Evolutionary conservation across 2,329 filamentous ascomycete species (phyloP).

Genomic region (Pyrenochaeta sp.): DNA sequence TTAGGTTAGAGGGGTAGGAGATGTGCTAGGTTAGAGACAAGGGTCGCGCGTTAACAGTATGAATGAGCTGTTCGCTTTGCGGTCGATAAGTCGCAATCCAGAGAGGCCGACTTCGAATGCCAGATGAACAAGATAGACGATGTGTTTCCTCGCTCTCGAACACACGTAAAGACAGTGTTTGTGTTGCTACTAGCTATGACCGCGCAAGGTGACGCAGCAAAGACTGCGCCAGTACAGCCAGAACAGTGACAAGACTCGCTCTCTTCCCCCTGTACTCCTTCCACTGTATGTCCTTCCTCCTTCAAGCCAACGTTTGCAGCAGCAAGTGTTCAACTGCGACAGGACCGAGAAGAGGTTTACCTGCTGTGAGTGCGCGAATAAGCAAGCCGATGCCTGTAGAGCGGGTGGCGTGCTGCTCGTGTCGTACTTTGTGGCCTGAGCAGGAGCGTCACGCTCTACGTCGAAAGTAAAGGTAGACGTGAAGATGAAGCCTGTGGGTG

Average conservation of each 20-base stretch:
- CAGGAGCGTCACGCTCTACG: not conserved
- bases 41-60: constrained; percentile 29
- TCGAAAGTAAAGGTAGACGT: not conserved
- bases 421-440: not conserved
- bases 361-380: constrained; percentile 9
- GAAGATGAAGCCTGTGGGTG: constrained; percentile 6
- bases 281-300: constrained; percentile 41
- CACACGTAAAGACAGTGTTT: constrained; percentile 53
- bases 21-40: constrained; percentile 35
- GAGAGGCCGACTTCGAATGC: constrained; percentile 37
- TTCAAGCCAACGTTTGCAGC: constrained; percentile 33
- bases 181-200: constrained; percentile 61
- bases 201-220: constrained; percentile 44
- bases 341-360: constrained; percentile 15
- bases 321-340: constrained; percentile 27
- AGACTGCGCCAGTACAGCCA: constrained; percentile 42
- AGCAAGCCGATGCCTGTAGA: constrained; percentile 12
- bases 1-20: constrained; percentile 18
- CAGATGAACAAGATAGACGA: constrained; percentile 48
- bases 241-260: constrained; percentile 44
- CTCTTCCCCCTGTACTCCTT: constrained; percentile 45
- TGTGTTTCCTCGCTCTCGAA: constrained; percentile 53
- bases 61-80: constrained; percentile 32
- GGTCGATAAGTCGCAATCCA: constrained; percentile 35
- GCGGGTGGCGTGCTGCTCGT: constrained; percentile 1